Base-by-base conservation (phyloP, 345 rosid species). In the Boechera retrofracta region DNA sequence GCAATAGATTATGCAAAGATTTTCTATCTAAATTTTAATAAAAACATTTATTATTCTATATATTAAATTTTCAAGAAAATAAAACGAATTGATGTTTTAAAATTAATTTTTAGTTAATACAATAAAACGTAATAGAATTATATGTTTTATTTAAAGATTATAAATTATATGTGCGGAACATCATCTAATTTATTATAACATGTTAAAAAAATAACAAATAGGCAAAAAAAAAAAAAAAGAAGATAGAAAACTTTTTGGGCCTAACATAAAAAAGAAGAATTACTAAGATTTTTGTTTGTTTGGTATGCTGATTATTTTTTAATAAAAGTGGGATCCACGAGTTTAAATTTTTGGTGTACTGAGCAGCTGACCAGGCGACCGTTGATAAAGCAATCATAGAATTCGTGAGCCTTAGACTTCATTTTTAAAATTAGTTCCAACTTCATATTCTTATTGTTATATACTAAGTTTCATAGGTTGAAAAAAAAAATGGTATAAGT, bases 281-380 rank as follows among this genome's bases (percentile, higher is more conserved):
- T 56, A 54, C 35, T 57, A 41, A 15, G 8, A n/a, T n/a, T 10
- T 47, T 6, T 21, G 18, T 51, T n/a, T 39, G 1, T 61, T 53
- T 15, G 53, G 73, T 56, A 56, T 5, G 3, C 33, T 70, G 18
- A 32, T n/a, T 45, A 49, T 6, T 21, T 21, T 21, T 21, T 21
- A 21, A 21, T 21, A 21, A 21, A 39, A 39, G 60, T 63, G 66
- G 76, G 49, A 29, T 54, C 61, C 72, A 71, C 12, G 7, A 71
- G 47, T 71, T 77, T 48, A 71, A 44, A 71, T 44, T 62, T 35
- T 57, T 68, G 74, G 79, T 67, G 67, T 48, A 16, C 13, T 59
- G 48, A 24, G 64, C 48, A 70, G 80, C 71, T 77, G 76, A 71
- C 13, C 67, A 64, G 72, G 41, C 72, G 80, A 77, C 80, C 80